phyloP scores from a whole-genome alignment of 1,139 yeast genomes.

The Suhomyces kunorum region DNA sequence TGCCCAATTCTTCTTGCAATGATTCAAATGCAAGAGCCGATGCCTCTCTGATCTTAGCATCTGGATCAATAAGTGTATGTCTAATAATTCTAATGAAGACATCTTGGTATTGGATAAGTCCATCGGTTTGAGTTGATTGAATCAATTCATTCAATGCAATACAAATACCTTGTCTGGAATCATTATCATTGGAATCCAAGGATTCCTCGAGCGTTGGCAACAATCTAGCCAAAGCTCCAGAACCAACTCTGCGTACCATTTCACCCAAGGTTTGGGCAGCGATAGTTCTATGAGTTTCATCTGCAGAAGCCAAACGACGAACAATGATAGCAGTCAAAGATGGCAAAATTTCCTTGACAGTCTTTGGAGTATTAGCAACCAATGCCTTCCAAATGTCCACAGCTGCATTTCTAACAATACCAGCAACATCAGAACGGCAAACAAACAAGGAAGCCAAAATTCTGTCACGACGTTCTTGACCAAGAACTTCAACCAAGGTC shows the following conservation, averaged over 20 bases:
- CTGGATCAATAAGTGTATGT: constrained; percentile 74
- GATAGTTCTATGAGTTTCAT: constrained; percentile 76
- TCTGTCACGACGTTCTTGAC: constrained; percentile 85
- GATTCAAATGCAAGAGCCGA: constrained; percentile 92
- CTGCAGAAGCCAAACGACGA: constrained; percentile 76
- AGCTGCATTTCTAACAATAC: constrained; percentile 87
- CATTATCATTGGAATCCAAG: constrained; percentile 62
- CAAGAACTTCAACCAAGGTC: constrained; percentile 75
- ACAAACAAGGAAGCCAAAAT: constrained; percentile 82
- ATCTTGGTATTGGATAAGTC: constrained; percentile 64
- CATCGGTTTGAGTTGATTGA: constrained; percentile 67
- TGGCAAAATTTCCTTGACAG: constrained; percentile 92
- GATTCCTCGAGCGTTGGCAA: constrained; percentile 82
- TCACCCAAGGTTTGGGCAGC: constrained; percentile 97
- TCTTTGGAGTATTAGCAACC: constrained; percentile 93
- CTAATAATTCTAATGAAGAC: constrained; percentile 75
- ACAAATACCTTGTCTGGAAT: constrained; percentile 94
- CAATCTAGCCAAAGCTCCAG: constrained; percentile 79
- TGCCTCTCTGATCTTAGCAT: constrained; percentile 76
- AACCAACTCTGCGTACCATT: constrained; percentile 91
- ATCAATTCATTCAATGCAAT: constrained; percentile 87
- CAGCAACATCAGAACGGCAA: constrained; percentile 89
- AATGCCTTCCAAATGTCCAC: constrained; percentile 96
- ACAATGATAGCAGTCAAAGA: constrained; percentile 79
- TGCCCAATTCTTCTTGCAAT: constrained; percentile 79